phyloP scores from a whole-genome alignment of 352 stramenopile genomes.

The Globisporangium nodosum region DNA sequence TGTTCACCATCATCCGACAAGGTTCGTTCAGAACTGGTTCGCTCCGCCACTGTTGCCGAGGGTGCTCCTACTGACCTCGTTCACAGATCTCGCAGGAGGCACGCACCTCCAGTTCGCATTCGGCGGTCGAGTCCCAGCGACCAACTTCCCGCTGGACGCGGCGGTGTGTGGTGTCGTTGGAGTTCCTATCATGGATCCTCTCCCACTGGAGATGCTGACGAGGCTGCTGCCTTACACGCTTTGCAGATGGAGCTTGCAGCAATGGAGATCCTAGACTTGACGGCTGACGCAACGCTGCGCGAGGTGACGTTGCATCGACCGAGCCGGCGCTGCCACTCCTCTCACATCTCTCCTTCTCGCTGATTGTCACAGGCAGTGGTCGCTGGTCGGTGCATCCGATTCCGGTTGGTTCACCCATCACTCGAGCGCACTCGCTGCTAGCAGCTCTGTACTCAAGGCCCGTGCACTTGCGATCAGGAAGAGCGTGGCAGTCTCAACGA shows the following conservation, averaged over 20 bases:
- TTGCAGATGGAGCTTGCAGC: constrained; percentile 18
- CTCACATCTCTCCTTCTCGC: neutral
- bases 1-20: constrained; percentile 20
- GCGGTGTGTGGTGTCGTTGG: constrained; percentile 19
- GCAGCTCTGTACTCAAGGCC: neutral
- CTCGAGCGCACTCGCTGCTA: neutral
- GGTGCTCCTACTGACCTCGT: neutral
- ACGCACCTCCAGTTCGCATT: constrained; percentile 48
- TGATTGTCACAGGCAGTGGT: neutral
- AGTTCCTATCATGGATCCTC: neutral
- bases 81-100: constrained; percentile 28
- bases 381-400: constrained; percentile 12
- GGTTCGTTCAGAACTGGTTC: constrained; percentile 8
- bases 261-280: constrained; percentile 6
- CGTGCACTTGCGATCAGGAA: constrained; percentile 11
- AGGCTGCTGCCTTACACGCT: neutral
- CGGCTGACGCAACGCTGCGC: neutral
- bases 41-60: too few relatives aligned
- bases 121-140: constrained; percentile 26
- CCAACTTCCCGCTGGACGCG: constrained; percentile 40
- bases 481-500: constrained; percentile 24
- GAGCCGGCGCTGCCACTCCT: neutral
- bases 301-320: neutral
- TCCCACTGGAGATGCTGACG: neutral
- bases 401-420: constrained; percentile 2